Evolutionary conservation across 345 rosid genomes (phyloP).

Genomic region (Tarenaya hassleriana): DNA sequence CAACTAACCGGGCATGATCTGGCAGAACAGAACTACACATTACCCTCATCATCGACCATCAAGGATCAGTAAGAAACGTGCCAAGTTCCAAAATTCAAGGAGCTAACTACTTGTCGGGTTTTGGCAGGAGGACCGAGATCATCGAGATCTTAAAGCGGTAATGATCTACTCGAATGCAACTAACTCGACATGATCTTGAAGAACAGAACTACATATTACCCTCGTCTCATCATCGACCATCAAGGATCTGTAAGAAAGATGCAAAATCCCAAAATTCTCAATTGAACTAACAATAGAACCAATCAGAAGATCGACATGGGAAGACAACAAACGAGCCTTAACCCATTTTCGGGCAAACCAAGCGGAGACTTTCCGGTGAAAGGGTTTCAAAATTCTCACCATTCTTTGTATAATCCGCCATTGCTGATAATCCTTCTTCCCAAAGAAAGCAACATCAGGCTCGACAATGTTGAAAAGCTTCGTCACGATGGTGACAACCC

Average conservation of each 20-base stretch:
- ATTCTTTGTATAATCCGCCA: too few species aligned
- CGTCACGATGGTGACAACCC: constrained; percentile 72
- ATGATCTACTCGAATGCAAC: not conserved
- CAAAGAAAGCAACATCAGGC: constrained; percentile 42
- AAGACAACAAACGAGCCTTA: constrained; percentile 4
- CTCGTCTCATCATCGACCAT: not conserved
- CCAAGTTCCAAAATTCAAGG: not conserved
- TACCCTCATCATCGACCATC: not conserved
- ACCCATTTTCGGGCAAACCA: constrained; percentile 64
- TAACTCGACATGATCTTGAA: not conserved
- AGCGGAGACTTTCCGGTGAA: too few species aligned
- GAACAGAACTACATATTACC: too few species aligned
- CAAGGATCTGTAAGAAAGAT: not conserved
- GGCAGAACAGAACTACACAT: too few species aligned
- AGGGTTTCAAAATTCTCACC: constrained; percentile 59
- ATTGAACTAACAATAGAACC: not conserved
- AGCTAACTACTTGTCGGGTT: too few species aligned
- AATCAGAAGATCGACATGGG: not conserved
- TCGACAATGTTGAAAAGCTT: constrained; percentile 36
- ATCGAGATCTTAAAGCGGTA: too few species aligned
- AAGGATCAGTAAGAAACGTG: not conserved
- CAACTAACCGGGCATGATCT: not conserved
- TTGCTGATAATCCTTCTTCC: too few species aligned
- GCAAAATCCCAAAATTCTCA: not conserved
- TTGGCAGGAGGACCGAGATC: too few species aligned